Conservation (phyloP, 2,329 filamentous ascomycete species). For the Ramularia collo-cygni region DNA sequence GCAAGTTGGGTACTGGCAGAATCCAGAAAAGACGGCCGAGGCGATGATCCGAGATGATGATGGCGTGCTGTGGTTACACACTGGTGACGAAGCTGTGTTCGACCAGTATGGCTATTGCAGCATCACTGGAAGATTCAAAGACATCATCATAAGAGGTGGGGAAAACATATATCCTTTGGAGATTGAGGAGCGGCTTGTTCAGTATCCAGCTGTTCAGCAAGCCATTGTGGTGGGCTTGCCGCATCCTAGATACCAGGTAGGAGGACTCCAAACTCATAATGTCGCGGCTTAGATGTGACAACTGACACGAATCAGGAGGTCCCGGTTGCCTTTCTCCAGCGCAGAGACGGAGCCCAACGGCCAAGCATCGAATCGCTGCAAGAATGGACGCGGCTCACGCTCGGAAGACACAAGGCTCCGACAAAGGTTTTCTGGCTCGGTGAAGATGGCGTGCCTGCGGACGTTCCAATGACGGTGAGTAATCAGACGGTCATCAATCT, state of each 20-base stretch:
- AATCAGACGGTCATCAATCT: no score
- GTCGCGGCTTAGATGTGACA: no score
- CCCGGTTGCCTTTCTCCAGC: constrained; percentile 30
- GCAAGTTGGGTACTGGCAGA: constrained; percentile 58
- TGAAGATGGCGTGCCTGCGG: constrained; percentile 31
- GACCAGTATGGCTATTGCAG: constrained; percentile 38
- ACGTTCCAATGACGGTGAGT: constrained; percentile 32
- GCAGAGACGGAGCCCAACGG: constrained; percentile 12
- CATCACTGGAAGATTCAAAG: constrained; percentile 28
- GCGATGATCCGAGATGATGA: constrained; percentile 50
- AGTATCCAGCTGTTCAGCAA: constrained; percentile 21
- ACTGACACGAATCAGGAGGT: no score
- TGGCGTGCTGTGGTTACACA: constrained; percentile 55
- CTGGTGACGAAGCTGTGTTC: constrained; percentile 52
- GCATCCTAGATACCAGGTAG: constrained; percentile 25
- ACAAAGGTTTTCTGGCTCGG: constrained; percentile 72
- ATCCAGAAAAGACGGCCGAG: constrained; percentile 66
- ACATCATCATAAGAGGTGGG: constrained; percentile 46
- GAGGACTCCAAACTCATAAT: no score
- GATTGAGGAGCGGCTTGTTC: constrained; percentile 26
- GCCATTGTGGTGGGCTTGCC: constrained; percentile 27
- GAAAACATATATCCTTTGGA: constrained; percentile 53
- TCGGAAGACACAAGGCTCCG: constrained; percentile 46
- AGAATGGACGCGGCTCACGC: constrained; percentile 9
- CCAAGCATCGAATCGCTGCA: constrained; percentile 9